phyloP scores from a whole-genome alignment of 805 yeast genomes.

The Spathaspora boniae region DNA sequence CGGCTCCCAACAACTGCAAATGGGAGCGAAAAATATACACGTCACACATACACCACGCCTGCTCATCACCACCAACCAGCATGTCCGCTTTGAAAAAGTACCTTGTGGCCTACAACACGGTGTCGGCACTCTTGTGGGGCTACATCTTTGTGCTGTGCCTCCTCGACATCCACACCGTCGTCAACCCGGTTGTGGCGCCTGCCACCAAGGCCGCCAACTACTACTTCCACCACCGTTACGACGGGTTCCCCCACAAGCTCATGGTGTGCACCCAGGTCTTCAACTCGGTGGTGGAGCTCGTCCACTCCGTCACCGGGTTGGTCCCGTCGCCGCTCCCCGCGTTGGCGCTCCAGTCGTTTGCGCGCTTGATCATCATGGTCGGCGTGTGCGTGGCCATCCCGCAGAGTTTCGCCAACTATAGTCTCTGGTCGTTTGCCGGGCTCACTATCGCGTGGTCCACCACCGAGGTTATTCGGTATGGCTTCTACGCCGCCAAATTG shows the following conservation, averaged over 20 bases:
- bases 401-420: slow-evolving; percentile 25
- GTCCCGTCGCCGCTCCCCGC: slow-evolving; percentile 27
- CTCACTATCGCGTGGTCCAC: slow-evolving; percentile 27
- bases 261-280: slow-evolving; percentile 22
- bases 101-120: too few species aligned
- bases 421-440: slow-evolving; percentile 16
- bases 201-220: slow-evolving; percentile 3
- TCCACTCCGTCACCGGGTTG: slow-evolving; percentile 22
- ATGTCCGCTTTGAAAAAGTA: too few species aligned
- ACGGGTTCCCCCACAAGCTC: slow-evolving; percentile 25
- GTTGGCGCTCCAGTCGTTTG: slow-evolving; percentile 24
- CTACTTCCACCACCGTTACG: not conserved
- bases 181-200: too few species aligned
- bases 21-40: too few species aligned
- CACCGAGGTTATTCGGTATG: slow-evolving; percentile 28
- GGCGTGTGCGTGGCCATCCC: slow-evolving; percentile 29
- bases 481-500: slow-evolving; percentile 22
- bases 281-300: slow-evolving; percentile 24
- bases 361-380: slow-evolving; percentile 25
- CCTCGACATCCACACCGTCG: too few species aligned
- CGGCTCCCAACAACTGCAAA: too few species aligned
- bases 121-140: too few species aligned
- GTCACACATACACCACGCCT: too few species aligned
- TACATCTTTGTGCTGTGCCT: too few species aligned
- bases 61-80: too few species aligned